phyloP scores from a whole-genome alignment of 2,329 filamentous ascomycete species.

The Phaeosphaeriaceae sp. region DNA sequence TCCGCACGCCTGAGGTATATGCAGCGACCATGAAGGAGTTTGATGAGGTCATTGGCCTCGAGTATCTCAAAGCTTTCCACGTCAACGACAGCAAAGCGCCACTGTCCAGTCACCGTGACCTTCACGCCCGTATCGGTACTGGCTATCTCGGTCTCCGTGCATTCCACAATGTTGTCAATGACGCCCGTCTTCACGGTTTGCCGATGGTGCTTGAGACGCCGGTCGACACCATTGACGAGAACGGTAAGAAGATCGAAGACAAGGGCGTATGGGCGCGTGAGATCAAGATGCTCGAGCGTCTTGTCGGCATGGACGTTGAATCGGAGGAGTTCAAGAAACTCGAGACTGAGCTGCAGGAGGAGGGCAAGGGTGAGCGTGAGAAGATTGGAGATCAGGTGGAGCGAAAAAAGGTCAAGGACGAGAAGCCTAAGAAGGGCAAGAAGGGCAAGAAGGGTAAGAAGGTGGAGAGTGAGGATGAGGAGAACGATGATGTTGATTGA shows the following conservation, averaged over 20 bases:
- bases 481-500: constrained; percentile 11
- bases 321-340: constrained; percentile 73
- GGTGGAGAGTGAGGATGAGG: constrained; percentile 14
- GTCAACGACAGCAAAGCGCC: constrained; percentile 97
- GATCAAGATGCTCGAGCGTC: constrained; percentile 89
- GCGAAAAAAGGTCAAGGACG: constrained; percentile 54
- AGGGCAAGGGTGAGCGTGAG: constrained; percentile 73
- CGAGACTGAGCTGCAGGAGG: constrained; percentile 69
- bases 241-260: constrained; percentile 74
- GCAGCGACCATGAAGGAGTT: constrained; percentile 76
- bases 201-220: constrained; percentile 98
- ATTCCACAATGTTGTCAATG: constrained; percentile 92
- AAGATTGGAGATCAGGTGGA: constrained; percentile 80
- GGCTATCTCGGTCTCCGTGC: constrained; percentile 89
- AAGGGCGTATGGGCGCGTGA: constrained; percentile 87
- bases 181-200: constrained; percentile 74
- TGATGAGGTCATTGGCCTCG: constrained; percentile 75
- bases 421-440: constrained; percentile 31
- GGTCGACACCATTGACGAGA: constrained; percentile 72
- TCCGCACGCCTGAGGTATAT: constrained; percentile 78
- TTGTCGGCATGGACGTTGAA: constrained; percentile 84
- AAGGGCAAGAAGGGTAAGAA: constrained; percentile 46
- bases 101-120: constrained; percentile 78
- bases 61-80: constrained; percentile 86
- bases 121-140: constrained; percentile 96